Base-by-base conservation (phyloP, 2,329 filamentous ascomycete genomes). In the Pezicula rhizophila region DNA sequence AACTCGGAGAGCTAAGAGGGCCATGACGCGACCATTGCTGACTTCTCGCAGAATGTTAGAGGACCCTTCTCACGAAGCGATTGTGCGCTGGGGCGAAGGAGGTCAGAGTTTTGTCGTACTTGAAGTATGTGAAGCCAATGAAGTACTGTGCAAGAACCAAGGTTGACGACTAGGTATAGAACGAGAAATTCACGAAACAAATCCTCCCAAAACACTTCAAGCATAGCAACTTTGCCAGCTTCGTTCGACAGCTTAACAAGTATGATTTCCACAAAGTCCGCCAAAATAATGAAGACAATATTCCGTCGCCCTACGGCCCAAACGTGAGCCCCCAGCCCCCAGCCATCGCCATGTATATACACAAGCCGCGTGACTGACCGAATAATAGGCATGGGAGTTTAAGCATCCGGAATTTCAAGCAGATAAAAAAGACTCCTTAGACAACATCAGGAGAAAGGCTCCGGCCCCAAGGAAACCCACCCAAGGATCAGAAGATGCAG, bases 141-240 rank as follows among this genome's bases (percentile, higher is more conserved):
- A 20, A 23, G 23, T 28, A n/a, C 20, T 12, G 17, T 17, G 17
- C 3, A 18, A 20, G 23, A 34, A 33, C 42, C 12, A 38, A 41
- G 48, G 47, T 49, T 63, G 52, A 62, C 57, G 50, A 48, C 48
- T 34, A 42, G 45, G 23, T 7, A 23, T 66, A 96, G 92, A 95
- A 95, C 68, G 92, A 97, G 68, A 96, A 95, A 68, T 99, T 99
- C 64, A 97, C 93, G 18, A 96, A 96, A 67, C 87, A 88, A 35
- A 95, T 99, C 60, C 80, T 99, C 14, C 93, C 93, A 2, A 96
- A 97, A 66, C 90, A 97, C 63, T 99, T 99, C 76, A 99, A 99
- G 70, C 93, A 97, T 71, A 95, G 89, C 78, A 96, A 96, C 68
- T 96, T 96, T 72, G 91, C 91, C 28, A 96, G 90, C 69, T 96